Percentiles rank a stretch among this genome's conserved stretches.
These are phyloP conservation scores for Saccharomycopsis lassenensis DNA, from an alignment of 805 yeast genomes.

Conservation along the genomic window DNA sequence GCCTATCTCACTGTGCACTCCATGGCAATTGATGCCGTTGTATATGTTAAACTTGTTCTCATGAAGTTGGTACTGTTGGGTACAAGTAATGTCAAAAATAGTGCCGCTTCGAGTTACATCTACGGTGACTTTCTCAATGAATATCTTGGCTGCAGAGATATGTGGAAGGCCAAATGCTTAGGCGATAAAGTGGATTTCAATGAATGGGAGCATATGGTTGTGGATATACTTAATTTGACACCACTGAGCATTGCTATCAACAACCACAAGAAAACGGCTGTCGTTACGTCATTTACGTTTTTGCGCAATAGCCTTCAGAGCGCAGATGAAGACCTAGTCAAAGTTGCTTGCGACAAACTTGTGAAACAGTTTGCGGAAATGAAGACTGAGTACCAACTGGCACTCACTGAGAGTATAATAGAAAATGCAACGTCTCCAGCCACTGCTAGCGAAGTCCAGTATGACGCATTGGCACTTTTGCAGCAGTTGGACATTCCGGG, in stretches of 20 bases:
- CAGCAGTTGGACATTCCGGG: conserved; percentile 45
- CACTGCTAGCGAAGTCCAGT: conserved; percentile 30
- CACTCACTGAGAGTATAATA: conserved; percentile 47
- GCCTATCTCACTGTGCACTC: conserved; percentile 68
- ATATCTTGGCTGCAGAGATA: conserved; percentile 37
- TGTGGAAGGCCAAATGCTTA: conserved; percentile 34
- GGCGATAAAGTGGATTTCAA: conserved; percentile 39
- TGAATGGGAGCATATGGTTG: conserved; percentile 45
- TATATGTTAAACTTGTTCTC: conserved; percentile 43
- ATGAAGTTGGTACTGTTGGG: conserved; percentile 33
- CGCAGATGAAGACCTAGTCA: conserved; percentile 32
- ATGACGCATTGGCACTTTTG: conserved; percentile 43
- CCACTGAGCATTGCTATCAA: conserved; percentile 46
- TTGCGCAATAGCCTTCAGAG: conserved; percentile 42
- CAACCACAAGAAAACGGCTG: conserved; percentile 5
- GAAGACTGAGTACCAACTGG: conserved; percentile 45
- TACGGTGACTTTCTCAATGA: conserved; percentile 34
- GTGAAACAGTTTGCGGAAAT: conserved; percentile 45
- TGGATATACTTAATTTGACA: conserved; percentile 48
- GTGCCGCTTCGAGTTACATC: conserved; percentile 35
- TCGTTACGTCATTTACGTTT: conserved; percentile 33
- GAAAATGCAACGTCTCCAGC: conserved; percentile 38
- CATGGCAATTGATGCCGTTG: conserved; percentile 36
- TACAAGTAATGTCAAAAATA: conserved; percentile 29
- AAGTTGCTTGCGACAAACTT: conserved; percentile 39